Conservation (phyloP, 495 filamentous ascomycete genomes). For the Darksidea phi region DNA sequence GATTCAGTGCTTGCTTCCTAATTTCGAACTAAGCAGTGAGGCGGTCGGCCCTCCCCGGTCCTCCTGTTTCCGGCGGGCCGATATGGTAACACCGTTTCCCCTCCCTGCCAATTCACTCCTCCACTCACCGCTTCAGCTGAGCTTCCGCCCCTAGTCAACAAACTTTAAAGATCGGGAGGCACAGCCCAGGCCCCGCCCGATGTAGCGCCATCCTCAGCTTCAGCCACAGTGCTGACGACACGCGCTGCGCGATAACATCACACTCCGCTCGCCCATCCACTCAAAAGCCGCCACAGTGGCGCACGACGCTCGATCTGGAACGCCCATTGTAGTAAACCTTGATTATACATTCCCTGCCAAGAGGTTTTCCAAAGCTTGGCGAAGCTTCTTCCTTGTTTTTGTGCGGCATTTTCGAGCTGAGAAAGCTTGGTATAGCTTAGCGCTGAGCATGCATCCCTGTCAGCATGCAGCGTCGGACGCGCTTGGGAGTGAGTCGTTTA, state of each 20-base stretch:
- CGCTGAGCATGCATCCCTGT: background rate
- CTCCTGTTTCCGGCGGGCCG: too few species aligned
- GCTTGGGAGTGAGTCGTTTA: background rate
- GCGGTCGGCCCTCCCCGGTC: too few species aligned
- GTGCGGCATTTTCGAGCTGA: slow-evolving; percentile 21
- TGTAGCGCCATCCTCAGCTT: background rate
- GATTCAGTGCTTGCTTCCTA: too few species aligned
- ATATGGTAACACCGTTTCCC: too few species aligned
- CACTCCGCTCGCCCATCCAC: background rate
- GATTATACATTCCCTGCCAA: slow-evolving; percentile 17
- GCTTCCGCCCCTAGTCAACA: too few species aligned
- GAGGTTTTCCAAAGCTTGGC: slow-evolving; percentile 13
- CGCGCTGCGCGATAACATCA: slow-evolving; percentile 8
- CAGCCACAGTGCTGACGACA: background rate
- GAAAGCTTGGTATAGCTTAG: slow-evolving; percentile 31
- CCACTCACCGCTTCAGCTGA: too few species aligned
- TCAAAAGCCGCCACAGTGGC: background rate
- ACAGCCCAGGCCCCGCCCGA: too few species aligned
- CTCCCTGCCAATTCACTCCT: too few species aligned
- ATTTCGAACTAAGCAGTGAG: too few species aligned
- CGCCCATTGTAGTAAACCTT: background rate
- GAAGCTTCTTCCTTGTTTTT: slow-evolving; percentile 11
- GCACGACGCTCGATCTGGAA: background rate
- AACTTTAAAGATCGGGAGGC: too few species aligned
- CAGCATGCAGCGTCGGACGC: background rate